A percentile compares a stretch with the other conserved stretches of the same genome.
phyloP scores from a whole-genome alignment of 305 asterid genomes.

The Coffea humblotiana region DNA sequence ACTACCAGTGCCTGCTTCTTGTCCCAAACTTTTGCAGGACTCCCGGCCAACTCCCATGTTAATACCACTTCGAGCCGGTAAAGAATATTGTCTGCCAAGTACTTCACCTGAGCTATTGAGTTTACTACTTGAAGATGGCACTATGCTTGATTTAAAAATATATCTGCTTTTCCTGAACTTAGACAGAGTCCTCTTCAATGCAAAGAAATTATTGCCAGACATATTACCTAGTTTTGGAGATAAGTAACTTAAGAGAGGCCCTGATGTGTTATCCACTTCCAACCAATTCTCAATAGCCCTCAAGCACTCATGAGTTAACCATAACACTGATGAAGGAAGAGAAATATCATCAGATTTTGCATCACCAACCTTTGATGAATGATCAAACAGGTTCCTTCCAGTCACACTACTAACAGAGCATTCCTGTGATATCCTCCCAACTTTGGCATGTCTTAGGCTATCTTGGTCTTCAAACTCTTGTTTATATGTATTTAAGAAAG shows the following conservation, averaged over 20 bases:
- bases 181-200: slow-evolving; percentile 62
- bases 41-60: slow-evolving; percentile 44
- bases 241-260: slow-evolving; percentile 47
- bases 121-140: slow-evolving; percentile 40
- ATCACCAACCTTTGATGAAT: slow-evolving; percentile 42
- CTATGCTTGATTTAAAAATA: slow-evolving; percentile 38
- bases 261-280: slow-evolving; percentile 65
- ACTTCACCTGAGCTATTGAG: slow-evolving; percentile 40
- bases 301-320: slow-evolving; percentile 86
- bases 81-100: slow-evolving; percentile 36
- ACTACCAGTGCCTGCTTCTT: slow-evolving; percentile 42
- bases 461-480: slow-evolving; percentile 75
- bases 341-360: slow-evolving; percentile 42
- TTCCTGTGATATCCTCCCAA: slow-evolving; percentile 90
- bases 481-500: slow-evolving; percentile 31
- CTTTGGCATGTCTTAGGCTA: slow-evolving; percentile 79
- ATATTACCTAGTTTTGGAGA: slow-evolving; percentile 48
- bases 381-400: slow-evolving; percentile 53
- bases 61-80: slow-evolving; percentile 39
- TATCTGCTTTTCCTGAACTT: slow-evolving; percentile 62
- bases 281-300: slow-evolving; percentile 87
- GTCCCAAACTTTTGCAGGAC: slow-evolving; percentile 38
- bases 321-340: slow-evolving; percentile 64
- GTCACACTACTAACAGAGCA: slow-evolving; percentile 65
- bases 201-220: slow-evolving; percentile 61